Conservation (phyloP, 2,329 filamentous ascomycete species). For the Epichloe bromicola region DNA sequence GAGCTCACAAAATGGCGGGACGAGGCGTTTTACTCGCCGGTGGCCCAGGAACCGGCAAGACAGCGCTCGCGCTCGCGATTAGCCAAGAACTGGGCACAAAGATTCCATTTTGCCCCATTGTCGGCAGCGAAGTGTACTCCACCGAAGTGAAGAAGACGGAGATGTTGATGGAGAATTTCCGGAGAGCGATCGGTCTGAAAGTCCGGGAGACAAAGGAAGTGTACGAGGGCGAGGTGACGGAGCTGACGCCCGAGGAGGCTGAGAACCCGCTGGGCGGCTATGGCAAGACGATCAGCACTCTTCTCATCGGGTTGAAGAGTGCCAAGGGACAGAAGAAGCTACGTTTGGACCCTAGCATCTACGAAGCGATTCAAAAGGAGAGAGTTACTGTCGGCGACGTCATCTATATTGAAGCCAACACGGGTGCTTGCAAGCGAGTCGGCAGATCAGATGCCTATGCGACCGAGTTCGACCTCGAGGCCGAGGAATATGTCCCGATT, state of each 20-base stretch:
- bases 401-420: constrained; percentile 98
- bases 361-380: constrained; percentile 98
- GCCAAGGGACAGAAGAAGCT: constrained; percentile 97
- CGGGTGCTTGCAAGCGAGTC: constrained; percentile 92
- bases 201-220: constrained; percentile 99
- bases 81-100: constrained; percentile 96
- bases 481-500: constrained; percentile 96
- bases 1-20: constrained; percentile 94
- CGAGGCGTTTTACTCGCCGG: constrained; percentile 86
- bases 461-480: constrained; percentile 96
- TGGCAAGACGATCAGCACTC: constrained; percentile 91
- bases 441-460: constrained; percentile 93
- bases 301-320: constrained; percentile 89
- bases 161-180: constrained; percentile 97
- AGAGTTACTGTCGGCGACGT: constrained; percentile 91
- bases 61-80: constrained; percentile 84
- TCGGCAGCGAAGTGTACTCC: constrained; percentile 95
- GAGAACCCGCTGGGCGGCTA: constrained; percentile 96
- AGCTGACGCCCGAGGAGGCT: constrained; percentile 92
- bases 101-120: constrained; percentile 96
- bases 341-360: constrained; percentile 91
- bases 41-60: constrained; percentile 94
- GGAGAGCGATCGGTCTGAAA: constrained; percentile 87
- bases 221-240: constrained; percentile 96
- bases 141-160: constrained; percentile 99